A percentile compares a stretch with the other conserved stretches of the same genome.
Evolutionary conservation across 192 early-diverging fungal species (phyloP).

Genomic region (Spinellus fusiger): DNA sequence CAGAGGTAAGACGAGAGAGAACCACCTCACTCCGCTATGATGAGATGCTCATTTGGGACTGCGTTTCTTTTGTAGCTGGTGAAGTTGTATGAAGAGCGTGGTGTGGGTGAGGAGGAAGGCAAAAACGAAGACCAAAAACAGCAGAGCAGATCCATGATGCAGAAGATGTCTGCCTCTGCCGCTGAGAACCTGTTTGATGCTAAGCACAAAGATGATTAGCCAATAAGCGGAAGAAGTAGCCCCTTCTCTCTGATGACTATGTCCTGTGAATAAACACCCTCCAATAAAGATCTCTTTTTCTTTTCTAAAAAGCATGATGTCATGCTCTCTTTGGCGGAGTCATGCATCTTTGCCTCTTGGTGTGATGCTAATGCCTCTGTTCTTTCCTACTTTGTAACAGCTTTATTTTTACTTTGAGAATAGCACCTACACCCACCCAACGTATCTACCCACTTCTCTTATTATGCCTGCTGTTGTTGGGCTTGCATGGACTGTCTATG

Average conservation of each 20-base stretch:
- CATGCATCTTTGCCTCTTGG: background rate
- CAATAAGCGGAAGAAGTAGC: no score
- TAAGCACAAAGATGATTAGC: no score
- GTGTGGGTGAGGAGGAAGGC: slow-evolving; percentile 17
- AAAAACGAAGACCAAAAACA: slow-evolving; percentile 21
- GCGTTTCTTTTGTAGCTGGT: slow-evolving; percentile 21
- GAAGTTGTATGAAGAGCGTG: slow-evolving; percentile 25
- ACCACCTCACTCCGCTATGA: no score
- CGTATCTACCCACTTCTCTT: background rate
- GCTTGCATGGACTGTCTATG: slow-evolving; percentile 44
- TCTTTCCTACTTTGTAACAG: background rate
- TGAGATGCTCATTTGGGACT: no score
- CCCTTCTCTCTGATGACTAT: no score
- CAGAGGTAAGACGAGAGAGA: background rate
- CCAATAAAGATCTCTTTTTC: no score
- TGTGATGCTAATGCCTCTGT: background rate
- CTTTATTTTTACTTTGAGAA: background rate
- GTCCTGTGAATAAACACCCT: no score
- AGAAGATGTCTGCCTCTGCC: slow-evolving; percentile 24
- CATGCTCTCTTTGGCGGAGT: background rate
- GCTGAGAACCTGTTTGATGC: slow-evolving; percentile 23
- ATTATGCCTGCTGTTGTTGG: slow-evolving; percentile 30
- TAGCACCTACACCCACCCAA: background rate
- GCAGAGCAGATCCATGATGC: slow-evolving; percentile 11
- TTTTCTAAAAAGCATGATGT: background rate